These are phyloP conservation scores for Colletotrichum aenigma DNA, from an alignment of 2,329 filamentous ascomycete species.

Conservation along the genomic window DNA sequence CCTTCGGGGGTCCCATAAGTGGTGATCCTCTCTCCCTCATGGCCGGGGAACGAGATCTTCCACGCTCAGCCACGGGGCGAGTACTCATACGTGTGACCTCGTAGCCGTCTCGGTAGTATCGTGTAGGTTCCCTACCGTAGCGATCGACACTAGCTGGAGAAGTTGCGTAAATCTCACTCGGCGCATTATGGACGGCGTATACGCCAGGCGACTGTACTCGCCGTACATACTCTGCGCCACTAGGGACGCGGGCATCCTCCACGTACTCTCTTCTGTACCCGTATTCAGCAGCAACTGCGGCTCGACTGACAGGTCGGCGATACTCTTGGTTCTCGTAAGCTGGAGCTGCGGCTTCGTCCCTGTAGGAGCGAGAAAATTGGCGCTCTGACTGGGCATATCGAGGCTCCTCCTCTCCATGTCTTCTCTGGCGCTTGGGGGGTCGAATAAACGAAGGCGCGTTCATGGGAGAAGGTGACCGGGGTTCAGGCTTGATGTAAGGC, in stretches of 20 bases:
- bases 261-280: conserved; percentile 37
- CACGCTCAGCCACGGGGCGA: conserved; percentile 52
- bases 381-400: conserved; percentile 44
- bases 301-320: conserved; percentile 26
- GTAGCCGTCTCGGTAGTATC: conserved; percentile 48
- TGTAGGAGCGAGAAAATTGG: conserved; percentile 28
- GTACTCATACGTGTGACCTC: conserved; percentile 50
- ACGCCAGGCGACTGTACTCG: conserved; percentile 40
- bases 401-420: conserved; percentile 44
- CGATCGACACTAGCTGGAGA: conserved; percentile 48
- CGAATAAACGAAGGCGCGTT: conserved; percentile 55
- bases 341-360: conserved; percentile 33
- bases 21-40: conserved; percentile 48
- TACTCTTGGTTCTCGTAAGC: conserved; percentile 29
- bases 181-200: conserved; percentile 40
- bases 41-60: conserved; percentile 53
- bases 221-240: conserved; percentile 36
- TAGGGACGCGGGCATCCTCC: conserved; percentile 33
- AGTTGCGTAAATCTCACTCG: conserved; percentile 40
- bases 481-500: conserved; percentile 67
- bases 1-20: conserved; percentile 54
- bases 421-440: conserved; percentile 61
- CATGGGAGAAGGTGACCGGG: conserved; percentile 66
- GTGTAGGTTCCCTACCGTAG: conserved; percentile 42
- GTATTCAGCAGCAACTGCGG: neutral